Conservation (phyloP, 495 filamentous ascomycete genomes). For the Massariosphaeria phaeospora region DNA sequence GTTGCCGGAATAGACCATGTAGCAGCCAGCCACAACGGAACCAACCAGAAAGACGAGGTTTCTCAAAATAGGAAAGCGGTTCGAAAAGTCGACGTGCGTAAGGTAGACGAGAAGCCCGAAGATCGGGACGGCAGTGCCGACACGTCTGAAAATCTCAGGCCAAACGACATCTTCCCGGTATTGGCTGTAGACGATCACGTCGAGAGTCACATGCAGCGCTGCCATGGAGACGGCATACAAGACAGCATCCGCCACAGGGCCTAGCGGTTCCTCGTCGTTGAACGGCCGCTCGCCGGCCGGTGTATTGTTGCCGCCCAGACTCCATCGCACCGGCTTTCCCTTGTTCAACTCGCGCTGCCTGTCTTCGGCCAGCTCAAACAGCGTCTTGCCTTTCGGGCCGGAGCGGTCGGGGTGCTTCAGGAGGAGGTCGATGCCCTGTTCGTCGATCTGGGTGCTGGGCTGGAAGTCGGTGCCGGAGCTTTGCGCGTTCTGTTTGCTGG, state of each 20-base stretch:
- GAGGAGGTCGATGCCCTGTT: constrained; percentile 36
- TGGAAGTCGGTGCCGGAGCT: constrained; percentile 31
- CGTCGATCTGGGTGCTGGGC: constrained; percentile 44
- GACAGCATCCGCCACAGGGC: constrained; percentile 55
- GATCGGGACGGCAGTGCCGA: constrained; percentile 50
- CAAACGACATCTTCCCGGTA: constrained; percentile 68
- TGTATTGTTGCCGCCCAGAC: constrained; percentile 36
- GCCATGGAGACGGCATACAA: constrained; percentile 67
- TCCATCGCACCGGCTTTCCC: constrained; percentile 27
- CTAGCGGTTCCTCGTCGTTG: constrained; percentile 43
- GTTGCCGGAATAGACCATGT: constrained; percentile 77
- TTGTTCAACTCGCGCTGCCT: constrained; percentile 37
- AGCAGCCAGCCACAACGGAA: constrained; percentile 59
- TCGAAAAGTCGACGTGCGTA: constrained; percentile 46
- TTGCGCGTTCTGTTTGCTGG: constrained; percentile 10
- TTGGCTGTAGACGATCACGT: constrained; percentile 87
- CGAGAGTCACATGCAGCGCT: constrained; percentile 81
- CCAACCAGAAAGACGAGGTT: constrained; percentile 59
- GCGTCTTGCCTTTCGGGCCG: constrained; percentile 51
- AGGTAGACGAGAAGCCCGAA: constrained; percentile 58
- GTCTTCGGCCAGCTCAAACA: constrained; percentile 61
- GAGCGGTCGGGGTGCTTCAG: constrained; percentile 58
- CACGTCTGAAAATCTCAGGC: constrained; percentile 50
- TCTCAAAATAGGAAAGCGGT: constrained; percentile 39
- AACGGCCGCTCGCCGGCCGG: constrained; percentile 28